Percentiles rank a stretch among this genome's conserved stretches.
phyloP scores from a whole-genome alignment of 768 basidiomycete species.

The Exidia glandulosa region DNA sequence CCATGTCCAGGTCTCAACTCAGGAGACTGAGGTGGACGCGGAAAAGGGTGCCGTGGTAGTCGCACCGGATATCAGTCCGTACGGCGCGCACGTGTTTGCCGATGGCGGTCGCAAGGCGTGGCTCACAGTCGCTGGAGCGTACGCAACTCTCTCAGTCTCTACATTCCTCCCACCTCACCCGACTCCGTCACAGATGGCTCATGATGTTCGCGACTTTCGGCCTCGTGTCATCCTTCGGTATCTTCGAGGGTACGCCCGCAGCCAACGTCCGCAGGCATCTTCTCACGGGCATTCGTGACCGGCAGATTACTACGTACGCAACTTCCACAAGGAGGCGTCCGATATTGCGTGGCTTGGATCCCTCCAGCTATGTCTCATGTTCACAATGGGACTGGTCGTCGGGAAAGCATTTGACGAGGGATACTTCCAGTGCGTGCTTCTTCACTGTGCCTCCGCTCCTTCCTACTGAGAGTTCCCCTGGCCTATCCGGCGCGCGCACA shows the following conservation, averaged over 20 bases:
- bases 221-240: background rate
- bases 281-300: background rate
- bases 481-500: too few species aligned
- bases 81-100: background rate
- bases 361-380: slow-evolving; percentile 22
- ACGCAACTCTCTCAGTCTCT: slow-evolving; percentile 6
- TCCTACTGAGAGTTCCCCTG: too few species aligned
- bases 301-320: slow-evolving; percentile 14
- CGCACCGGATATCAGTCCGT: background rate
- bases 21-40: too few species aligned
- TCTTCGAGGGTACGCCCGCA: background rate
- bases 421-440: slow-evolving; percentile 12
- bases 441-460: too few species aligned
- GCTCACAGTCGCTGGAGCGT: slow-evolving; percentile 35
- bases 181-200: background rate
- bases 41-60: too few species aligned
- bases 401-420: slow-evolving; percentile 25
- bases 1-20: too few species aligned
- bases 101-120: slow-evolving; percentile 18
- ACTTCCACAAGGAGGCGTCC: slow-evolving; percentile 20
- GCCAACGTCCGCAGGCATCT: background rate
- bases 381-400: slow-evolving; percentile 15
- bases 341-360: slow-evolving; percentile 25
- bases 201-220: slow-evolving; percentile 12
- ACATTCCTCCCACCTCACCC: background rate